Evolutionary conservation across 805 yeast species (phyloP), one percentile per base, ranked within the genome.

Genomic region (Teunomyces lycoperdinae): DNA sequence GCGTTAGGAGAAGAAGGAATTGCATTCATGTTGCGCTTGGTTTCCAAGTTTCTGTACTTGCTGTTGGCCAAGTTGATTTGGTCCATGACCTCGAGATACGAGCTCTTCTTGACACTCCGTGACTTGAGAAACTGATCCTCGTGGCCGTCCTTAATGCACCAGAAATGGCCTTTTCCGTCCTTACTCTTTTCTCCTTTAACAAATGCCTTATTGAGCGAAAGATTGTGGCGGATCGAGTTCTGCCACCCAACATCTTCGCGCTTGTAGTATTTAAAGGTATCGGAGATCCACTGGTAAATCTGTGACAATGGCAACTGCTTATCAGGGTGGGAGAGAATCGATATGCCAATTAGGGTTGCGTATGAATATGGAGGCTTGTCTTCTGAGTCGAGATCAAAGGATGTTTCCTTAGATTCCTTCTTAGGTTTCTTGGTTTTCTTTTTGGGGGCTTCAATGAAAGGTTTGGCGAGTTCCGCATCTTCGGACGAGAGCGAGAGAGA

Each of bases 181-280:
- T 87, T 85, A 9, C 97, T 91, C 64, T 91, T 86, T 55, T 88
- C 96, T 17, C 94, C 85, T 68, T 92, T 92, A 43, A 86, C 77
- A 62, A 92, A 92, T 0, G 97, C 96, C 62, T 94, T 94, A 67
- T 92, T 94, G 57, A 92, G 76, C 9, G 97, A 89, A 28, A 92
- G 73, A 56, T 94, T 92, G 68, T 92, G 99, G 52, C 99, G 83
- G 53, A 92, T 94, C 30, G 97, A 91, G 68, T 92, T 92, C 68
- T 92, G 97, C 99, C 99, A 92, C 26, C 97, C 97, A 9, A 89
- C 86, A 57, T 89, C 96, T 50, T 87, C 86, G 53, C 80, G 82
- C 53, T 84, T 82, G 67, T 94, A 94, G 63, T 85, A 92, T 52
- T 76, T 79, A 66, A 91, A 92, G 32, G 95, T 86, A 40, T 82